These are phyloP conservation scores for Bryoerythrophyllum caledonicum DNA, from an alignment of 225 moss, liverwort and hornwort genomes.

Conservation along the genomic window DNA sequence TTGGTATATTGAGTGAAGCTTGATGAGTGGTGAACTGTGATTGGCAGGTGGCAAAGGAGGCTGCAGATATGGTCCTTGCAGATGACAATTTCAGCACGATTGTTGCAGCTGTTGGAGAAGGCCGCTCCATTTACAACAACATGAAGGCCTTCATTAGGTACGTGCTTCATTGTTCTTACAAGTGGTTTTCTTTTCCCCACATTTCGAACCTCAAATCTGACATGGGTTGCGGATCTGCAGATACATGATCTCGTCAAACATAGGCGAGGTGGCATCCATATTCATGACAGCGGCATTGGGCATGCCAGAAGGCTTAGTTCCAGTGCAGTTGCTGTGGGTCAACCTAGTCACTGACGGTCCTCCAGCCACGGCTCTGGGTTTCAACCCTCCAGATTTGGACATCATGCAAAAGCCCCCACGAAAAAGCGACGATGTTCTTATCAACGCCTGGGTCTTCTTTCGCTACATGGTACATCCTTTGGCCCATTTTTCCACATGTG, in stretches of 20 bases:
- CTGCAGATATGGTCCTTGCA: constrained; percentile 96
- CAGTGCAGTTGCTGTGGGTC: constrained; percentile 95
- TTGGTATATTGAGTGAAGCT: neutral
- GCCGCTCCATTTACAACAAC: constrained; percentile 92
- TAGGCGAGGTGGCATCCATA: constrained; percentile 94
- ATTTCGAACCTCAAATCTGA: constrained; percentile 22
- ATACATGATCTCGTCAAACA: constrained; percentile 98
- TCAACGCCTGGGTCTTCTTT: constrained; percentile 89
- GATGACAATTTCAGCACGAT: constrained; percentile 97
- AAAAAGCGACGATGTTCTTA: constrained; percentile 77
- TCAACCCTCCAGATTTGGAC: constrained; percentile 92
- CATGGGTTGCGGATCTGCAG: constrained; percentile 35
- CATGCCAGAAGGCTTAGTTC: constrained; percentile 92
- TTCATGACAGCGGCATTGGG: constrained; percentile 93
- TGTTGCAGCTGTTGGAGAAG: constrained; percentile 90
- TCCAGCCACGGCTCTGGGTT: constrained; percentile 94
- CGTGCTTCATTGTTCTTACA: neutral
- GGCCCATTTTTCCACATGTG: neutral
- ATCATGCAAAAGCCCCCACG: constrained; percentile 92
- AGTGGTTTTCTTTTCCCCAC: neutral
- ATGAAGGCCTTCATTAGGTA: constrained; percentile 99
- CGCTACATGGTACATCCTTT: constrained; percentile 73
- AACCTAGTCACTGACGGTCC: constrained; percentile 98
- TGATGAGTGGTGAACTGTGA: constrained; percentile 13
- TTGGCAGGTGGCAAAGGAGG: constrained; percentile 93